phyloP scores from a whole-genome alignment of 768 basidiomycete genomes.

The Butyriboletus loyo region DNA sequence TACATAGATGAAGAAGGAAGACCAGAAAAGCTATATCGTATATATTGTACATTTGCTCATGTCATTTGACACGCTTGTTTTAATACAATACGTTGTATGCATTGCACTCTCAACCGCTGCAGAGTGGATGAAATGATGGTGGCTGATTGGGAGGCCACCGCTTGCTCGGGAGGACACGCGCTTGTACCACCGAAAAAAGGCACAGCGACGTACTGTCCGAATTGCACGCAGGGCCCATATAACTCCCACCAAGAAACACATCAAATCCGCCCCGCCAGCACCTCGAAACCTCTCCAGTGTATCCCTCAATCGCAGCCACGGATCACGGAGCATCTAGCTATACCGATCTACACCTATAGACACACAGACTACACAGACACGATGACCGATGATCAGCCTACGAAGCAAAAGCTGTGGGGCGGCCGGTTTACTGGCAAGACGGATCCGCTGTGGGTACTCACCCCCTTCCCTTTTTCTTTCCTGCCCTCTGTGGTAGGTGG shows the following conservation, averaged over 20 bases:
- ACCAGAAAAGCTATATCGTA: constrained; percentile 4
- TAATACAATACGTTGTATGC: background rate
- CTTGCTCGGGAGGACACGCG: background rate
- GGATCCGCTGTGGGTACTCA: constrained; percentile 45
- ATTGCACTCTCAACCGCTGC: too few relatives aligned
- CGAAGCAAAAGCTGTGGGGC: constrained; percentile 82
- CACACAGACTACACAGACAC: background rate
- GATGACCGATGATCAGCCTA: constrained; percentile 40
- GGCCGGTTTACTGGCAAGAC: constrained; percentile 87
- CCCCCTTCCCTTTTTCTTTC: background rate
- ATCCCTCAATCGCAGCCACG: background rate
- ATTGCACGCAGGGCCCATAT: background rate
- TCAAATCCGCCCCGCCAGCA: background rate
- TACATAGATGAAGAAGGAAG: constrained; percentile 8
- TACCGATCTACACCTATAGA: background rate
- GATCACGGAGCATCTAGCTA: background rate
- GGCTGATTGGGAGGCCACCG: too few relatives aligned
- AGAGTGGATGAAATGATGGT: too few relatives aligned
- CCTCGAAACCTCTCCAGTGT: background rate
- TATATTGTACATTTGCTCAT: constrained; percentile 5
- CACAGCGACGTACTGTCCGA: background rate
- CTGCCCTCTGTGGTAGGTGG: background rate
- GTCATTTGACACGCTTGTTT: constrained; percentile 4
- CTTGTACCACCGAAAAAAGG: background rate
- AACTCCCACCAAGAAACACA: background rate